phyloP scores from a whole-genome alignment of 169 alveolate species.

The Plasmodium blacklocki region DNA sequence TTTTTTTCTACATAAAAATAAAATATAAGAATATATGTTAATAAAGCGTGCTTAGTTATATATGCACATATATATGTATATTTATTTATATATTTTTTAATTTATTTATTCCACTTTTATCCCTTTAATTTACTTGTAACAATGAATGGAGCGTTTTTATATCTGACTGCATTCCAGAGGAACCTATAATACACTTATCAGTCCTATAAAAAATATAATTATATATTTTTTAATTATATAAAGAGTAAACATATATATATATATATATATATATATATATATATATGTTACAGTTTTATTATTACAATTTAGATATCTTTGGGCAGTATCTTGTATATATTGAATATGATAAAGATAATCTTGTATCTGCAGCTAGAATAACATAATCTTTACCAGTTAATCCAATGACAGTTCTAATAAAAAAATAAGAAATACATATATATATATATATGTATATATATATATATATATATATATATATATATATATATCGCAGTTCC shows the following conservation, averaged over 20 bases:
- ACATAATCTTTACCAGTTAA: slow-evolving; percentile 94
- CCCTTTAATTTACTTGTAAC: slow-evolving; percentile 75
- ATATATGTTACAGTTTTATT: neutral
- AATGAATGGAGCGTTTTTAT: slow-evolving; percentile 90
- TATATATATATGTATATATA: neutral
- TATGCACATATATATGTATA: neutral
- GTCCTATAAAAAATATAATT: slow-evolving; percentile 82
- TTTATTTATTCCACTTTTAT: neutral
- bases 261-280: neutral
- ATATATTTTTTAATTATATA: slow-evolving; percentile 88
- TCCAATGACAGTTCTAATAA: slow-evolving; percentile 89
- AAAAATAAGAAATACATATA: neutral
- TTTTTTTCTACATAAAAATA: slow-evolving; percentile 84
- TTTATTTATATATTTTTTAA: neutral
- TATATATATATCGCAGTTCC: neutral
- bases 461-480: neutral
- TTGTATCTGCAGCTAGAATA: slow-evolving; percentile 94
- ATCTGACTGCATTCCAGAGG: slow-evolving; percentile 97
- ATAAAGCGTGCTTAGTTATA: neutral
- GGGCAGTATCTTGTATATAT: slow-evolving; percentile 92
- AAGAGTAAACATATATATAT: neutral
- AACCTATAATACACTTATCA: slow-evolving; percentile 89
- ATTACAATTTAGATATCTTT: slow-evolving; percentile 88
- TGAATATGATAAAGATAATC: slow-evolving; percentile 91
- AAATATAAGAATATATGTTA: neutral